Evolutionary conservation across 1,139 yeast species (phyloP).

Genomic region (Candida sp.): DNA sequence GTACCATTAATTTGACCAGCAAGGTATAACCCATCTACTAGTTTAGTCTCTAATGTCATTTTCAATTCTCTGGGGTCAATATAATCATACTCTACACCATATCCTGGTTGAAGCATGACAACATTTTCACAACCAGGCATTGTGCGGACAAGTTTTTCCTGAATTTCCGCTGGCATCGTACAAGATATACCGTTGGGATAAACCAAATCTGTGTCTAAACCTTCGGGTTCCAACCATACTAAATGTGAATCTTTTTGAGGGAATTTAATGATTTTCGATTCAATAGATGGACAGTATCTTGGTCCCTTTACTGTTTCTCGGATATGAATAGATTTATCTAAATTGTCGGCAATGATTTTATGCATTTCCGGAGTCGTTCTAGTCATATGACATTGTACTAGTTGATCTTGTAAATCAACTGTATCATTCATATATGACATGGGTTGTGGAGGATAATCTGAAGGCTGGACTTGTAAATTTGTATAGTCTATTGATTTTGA

Average conservation of each 20-base stretch:
- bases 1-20: conserved; percentile 99
- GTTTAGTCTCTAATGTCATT: conserved; percentile 77
- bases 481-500: conserved; percentile 67
- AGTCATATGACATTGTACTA: conserved; percentile 75
- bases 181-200: conserved; percentile 97
- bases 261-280: conserved; percentile 81
- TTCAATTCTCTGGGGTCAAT: conserved; percentile 89
- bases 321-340: conserved; percentile 84
- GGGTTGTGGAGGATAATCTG: conserved; percentile 82
- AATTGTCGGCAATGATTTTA: conserved; percentile 60
- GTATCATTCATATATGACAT: conserved; percentile 79
- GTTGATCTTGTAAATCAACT: conserved; percentile 56
- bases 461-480: conserved; percentile 60
- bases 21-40: conserved; percentile 71
- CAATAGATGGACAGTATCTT: conserved; percentile 95
- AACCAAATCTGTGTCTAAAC: conserved; percentile 75
- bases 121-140: conserved; percentile 92
- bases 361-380: conserved; percentile 76
- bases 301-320: conserved; percentile 96
- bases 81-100: conserved; percentile 97
- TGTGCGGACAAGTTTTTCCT: conserved; percentile 64
- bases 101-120: conserved; percentile 88
- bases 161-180: conserved; percentile 96
- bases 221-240: conserved; percentile 98
- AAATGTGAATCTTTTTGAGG: conserved; percentile 72